phyloP scores from a whole-genome alignment of 2,329 filamentous ascomycete genomes.

The Pseudomassariella vexata region DNA sequence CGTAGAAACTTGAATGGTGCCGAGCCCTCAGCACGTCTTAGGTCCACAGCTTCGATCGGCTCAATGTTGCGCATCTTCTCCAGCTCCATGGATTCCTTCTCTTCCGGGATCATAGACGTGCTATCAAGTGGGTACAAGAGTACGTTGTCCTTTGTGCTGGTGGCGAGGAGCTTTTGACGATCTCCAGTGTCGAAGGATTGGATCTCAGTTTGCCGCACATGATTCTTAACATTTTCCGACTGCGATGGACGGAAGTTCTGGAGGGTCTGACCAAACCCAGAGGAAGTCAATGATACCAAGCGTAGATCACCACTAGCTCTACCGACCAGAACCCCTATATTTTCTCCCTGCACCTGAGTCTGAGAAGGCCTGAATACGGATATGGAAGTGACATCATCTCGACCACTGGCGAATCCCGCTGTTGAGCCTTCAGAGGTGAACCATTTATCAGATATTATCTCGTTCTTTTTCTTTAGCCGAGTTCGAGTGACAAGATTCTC shows the following conservation, averaged over 20 bases:
- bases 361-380: too few species aligned
- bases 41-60: constrained; percentile 13
- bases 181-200: constrained; percentile 27
- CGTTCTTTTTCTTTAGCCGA: constrained; percentile 21
- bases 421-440: constrained; percentile 29
- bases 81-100: constrained; percentile 5
- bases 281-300: constrained; percentile 32
- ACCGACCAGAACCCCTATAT: constrained; percentile 37
- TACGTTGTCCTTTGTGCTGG: constrained; percentile 27
- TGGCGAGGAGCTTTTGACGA: constrained; percentile 21
- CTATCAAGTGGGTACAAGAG: constrained; percentile 26
- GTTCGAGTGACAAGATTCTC: constrained; percentile 42
- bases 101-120: constrained; percentile 4
- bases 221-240: not conserved
- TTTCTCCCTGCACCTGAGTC: too few species aligned
- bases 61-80: constrained; percentile 8
- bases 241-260: constrained; percentile 13
- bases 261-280: constrained; percentile 23
- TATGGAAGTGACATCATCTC: constrained; percentile 44
- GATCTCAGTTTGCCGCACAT: constrained; percentile 22
- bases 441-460: constrained; percentile 25
- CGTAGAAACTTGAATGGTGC: constrained; percentile 21
- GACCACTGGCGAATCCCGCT: constrained; percentile 34
- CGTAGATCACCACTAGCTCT: constrained; percentile 44
- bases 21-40: constrained; percentile 12